A percentile compares a stretch with the other conserved stretches of the same genome.
Conservation (phyloP, 2,329 filamentous ascomycete species). For the Talaromyces amestolkiae region DNA sequence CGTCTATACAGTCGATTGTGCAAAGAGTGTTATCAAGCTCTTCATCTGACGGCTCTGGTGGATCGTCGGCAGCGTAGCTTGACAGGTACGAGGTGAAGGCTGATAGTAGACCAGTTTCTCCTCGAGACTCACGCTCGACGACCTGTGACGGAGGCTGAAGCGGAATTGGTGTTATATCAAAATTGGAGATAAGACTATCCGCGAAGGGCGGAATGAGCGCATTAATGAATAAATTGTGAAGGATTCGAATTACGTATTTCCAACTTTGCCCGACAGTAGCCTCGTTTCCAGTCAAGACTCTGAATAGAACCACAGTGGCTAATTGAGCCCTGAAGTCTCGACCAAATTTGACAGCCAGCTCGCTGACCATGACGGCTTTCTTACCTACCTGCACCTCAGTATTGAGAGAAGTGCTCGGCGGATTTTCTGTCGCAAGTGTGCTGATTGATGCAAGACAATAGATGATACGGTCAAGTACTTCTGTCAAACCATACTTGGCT, state of each 20-base stretch:
- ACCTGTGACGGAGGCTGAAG: constrained; percentile 88
- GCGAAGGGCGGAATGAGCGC: constrained; percentile 85
- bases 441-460: constrained; percentile 88
- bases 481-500: constrained; percentile 74
- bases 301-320: constrained; percentile 91
- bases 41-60: constrained; percentile 93
- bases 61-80: constrained; percentile 97
- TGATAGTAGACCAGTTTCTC: constrained; percentile 83
- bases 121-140: constrained; percentile 79
- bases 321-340: constrained; percentile 90
- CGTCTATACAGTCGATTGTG: constrained; percentile 89
- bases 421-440: constrained; percentile 71
- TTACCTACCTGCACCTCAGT: constrained; percentile 92
- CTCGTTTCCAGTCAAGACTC: constrained; percentile 84
- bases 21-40: constrained; percentile 94
- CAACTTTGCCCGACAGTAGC: constrained; percentile 62
- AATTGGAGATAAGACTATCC: constrained; percentile 59
- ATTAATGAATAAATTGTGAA: constrained; percentile 94
- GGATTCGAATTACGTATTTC: constrained; percentile 76
- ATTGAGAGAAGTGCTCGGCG: constrained; percentile 82
- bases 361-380: constrained; percentile 96
- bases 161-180: constrained; percentile 78
- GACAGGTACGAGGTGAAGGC: constrained; percentile 95
- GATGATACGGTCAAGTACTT: constrained; percentile 89
- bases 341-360: constrained; percentile 92